These are phyloP conservation scores for Mycena venus DNA, from an alignment of 768 basidiomycete species.

Conservation along the genomic window DNA sequence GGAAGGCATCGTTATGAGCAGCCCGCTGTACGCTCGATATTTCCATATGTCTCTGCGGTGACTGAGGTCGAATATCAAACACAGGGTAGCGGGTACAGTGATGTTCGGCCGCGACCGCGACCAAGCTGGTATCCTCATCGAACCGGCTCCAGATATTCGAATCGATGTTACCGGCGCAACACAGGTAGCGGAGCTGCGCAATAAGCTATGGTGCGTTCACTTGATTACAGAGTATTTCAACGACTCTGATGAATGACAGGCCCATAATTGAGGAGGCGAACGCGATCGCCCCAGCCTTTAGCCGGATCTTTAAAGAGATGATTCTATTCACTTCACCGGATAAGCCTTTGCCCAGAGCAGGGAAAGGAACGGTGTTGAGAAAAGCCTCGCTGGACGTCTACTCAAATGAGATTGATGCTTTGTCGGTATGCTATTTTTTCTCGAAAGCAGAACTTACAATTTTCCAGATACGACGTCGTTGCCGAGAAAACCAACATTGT, in stretches of 20 bases:
- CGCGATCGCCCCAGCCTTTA: slow-evolving; percentile 52
- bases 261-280: slow-evolving; percentile 58
- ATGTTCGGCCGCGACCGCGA: slow-evolving; percentile 60
- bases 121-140: slow-evolving; percentile 50
- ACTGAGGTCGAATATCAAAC: not conserved
- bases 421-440: slow-evolving; percentile 44
- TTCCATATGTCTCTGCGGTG: not conserved
- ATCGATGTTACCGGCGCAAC: slow-evolving; percentile 42
- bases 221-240: not conserved
- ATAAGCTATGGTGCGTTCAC: slow-evolving; percentile 45
- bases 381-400: slow-evolving; percentile 56
- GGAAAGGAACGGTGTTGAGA: slow-evolving; percentile 60
- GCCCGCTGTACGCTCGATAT: slow-evolving; percentile 34
- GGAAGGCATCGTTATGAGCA: slow-evolving; percentile 37
- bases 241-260: slow-evolving; percentile 36
- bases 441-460: not conserved
- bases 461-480: slow-evolving; percentile 43
- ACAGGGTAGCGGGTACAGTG: slow-evolving; percentile 47
- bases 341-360: slow-evolving; percentile 59
- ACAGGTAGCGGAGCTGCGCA: slow-evolving; percentile 26
- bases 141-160: slow-evolving; percentile 39
- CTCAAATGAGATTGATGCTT: slow-evolving; percentile 52
- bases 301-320: slow-evolving; percentile 66
- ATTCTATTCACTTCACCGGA: slow-evolving; percentile 55
- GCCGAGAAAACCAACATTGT: slow-evolving; percentile 36